Percentiles rank a stretch among this genome's conserved stretches.
These are phyloP conservation scores for Coniochaeta prunicola DNA, from an alignment of 2,329 filamentous ascomycete species.

Conservation along the genomic window DNA sequence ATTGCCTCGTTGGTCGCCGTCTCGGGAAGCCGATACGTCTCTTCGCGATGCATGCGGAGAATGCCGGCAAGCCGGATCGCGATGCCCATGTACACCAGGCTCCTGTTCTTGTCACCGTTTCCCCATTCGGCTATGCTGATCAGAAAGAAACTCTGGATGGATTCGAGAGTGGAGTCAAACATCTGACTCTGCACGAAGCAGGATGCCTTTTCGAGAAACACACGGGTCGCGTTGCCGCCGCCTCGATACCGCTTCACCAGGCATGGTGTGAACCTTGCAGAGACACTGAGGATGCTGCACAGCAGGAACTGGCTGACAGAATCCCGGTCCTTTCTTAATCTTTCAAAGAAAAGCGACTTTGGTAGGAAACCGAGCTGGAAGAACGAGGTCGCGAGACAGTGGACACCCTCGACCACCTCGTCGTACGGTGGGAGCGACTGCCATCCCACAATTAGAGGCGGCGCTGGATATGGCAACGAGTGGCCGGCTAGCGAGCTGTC, in stretches of 20 bases:
- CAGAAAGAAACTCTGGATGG: conserved; percentile 23
- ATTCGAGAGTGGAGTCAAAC: conserved; percentile 20
- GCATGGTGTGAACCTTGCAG: conserved; percentile 21
- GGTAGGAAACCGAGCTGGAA: conserved; percentile 25
- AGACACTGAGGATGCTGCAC: conserved; percentile 20
- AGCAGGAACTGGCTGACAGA: conserved; percentile 21
- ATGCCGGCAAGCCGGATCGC: conserved; percentile 27
- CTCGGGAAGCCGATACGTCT: conserved; percentile 21
- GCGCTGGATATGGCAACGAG: not conserved
- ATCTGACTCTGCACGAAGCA: conserved; percentile 18
- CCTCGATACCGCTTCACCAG: conserved; percentile 16
- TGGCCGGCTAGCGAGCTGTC: no score
- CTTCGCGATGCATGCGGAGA: conserved; percentile 27
- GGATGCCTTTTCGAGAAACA: conserved; percentile 18
- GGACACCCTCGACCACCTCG: conserved; percentile 20
- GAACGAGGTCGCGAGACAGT: conserved; percentile 17
- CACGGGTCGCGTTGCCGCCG: conserved; percentile 16
- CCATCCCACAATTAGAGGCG: not conserved
- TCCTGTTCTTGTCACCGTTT: conserved; percentile 21
- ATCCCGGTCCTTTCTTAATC: conserved; percentile 11
- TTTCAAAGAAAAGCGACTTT: conserved; percentile 21
- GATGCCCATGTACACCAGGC: conserved; percentile 28
- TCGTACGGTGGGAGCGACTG: conserved; percentile 10
- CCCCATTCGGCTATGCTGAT: conserved; percentile 25
- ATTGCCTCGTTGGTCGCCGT: conserved; percentile 19